phyloP scores from a whole-genome alignment of 208 protist species.

The Crithidia expoeki region DNA sequence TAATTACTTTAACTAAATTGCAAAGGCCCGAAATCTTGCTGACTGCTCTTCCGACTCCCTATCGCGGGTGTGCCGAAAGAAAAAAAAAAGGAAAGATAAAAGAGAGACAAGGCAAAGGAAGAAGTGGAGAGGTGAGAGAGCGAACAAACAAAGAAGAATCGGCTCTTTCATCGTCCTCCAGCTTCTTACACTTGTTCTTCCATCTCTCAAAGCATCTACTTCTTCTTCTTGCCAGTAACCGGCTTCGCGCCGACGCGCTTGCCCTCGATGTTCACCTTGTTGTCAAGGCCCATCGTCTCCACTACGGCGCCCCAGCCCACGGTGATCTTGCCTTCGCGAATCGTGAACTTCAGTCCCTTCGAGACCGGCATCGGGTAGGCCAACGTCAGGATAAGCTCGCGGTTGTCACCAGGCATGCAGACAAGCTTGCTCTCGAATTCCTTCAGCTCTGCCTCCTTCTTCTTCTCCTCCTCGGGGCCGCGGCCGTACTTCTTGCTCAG shows the following conservation, averaged over 20 bases:
- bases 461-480: conserved; percentile 81
- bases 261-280: conserved; percentile 89
- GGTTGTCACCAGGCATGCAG: conserved; percentile 98
- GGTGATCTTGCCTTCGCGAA: conserved; percentile 98
- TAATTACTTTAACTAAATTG: too few species aligned
- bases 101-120: conserved; percentile 17
- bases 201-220: conserved; percentile 26
- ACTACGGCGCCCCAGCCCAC: conserved; percentile 98
- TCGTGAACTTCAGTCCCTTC: conserved; percentile 97
- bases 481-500: conserved; percentile 84
- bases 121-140: conserved; percentile 2
- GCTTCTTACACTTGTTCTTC: conserved; percentile 4
- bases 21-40: too few species aligned
- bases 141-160: neutral
- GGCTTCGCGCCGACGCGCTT: conserved; percentile 42
- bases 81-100: conserved; percentile 20
- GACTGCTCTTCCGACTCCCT: too few species aligned
- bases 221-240: conserved; percentile 57
- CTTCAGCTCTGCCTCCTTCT: conserved; percentile 80
- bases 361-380: conserved; percentile 93
- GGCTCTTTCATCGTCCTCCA: neutral
- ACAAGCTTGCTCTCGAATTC: conserved; percentile 93
- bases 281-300: conserved; percentile 90
- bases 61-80: neutral
- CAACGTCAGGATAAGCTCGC: conserved; percentile 93